These are phyloP conservation scores for Lactarius hengduanensis DNA, from an alignment of 768 basidiomycete genomes.

Conservation along the genomic window DNA sequence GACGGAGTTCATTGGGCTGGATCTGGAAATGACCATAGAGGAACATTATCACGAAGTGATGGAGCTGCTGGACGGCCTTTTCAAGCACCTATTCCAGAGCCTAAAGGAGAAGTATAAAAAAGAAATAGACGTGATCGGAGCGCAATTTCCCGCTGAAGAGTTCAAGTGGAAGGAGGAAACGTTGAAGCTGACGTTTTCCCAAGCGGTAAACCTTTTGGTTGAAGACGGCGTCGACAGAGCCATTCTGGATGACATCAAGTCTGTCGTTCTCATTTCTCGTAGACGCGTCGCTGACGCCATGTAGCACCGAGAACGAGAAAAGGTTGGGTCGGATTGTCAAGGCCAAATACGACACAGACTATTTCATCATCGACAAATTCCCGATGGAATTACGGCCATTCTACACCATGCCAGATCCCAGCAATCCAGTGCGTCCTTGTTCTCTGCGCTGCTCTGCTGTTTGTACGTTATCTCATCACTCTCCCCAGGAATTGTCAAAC, in stretches of 20 bases:
- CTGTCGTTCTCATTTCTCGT: constrained; percentile 31
- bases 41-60: constrained; percentile 99
- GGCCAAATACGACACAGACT: constrained; percentile 95
- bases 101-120: constrained; percentile 71
- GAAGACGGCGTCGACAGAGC: constrained; percentile 82
- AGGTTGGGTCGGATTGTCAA: constrained; percentile 86
- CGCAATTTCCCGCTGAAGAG: constrained; percentile 93
- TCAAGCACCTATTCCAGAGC: constrained; percentile 83
- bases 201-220: constrained; percentile 84
- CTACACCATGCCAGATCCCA: constrained; percentile 98
- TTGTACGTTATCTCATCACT: neutral
- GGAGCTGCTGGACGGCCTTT: constrained; percentile 84
- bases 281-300: constrained; percentile 13
- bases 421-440: constrained; percentile 65
- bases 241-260: constrained; percentile 88
- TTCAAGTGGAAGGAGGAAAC: constrained; percentile 95
- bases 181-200: constrained; percentile 76
- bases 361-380: constrained; percentile 99
- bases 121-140: constrained; percentile 79
- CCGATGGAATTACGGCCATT: constrained; percentile 94
- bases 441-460: neutral
- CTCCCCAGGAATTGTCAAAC: constrained; percentile 80
- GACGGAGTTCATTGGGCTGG: constrained; percentile 97
- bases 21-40: constrained; percentile 98
- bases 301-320: constrained; percentile 93